Evolutionary conservation across 768 basidiomycete genomes (phyloP).

Genomic region (Gloeophyllum trabeum): DNA sequence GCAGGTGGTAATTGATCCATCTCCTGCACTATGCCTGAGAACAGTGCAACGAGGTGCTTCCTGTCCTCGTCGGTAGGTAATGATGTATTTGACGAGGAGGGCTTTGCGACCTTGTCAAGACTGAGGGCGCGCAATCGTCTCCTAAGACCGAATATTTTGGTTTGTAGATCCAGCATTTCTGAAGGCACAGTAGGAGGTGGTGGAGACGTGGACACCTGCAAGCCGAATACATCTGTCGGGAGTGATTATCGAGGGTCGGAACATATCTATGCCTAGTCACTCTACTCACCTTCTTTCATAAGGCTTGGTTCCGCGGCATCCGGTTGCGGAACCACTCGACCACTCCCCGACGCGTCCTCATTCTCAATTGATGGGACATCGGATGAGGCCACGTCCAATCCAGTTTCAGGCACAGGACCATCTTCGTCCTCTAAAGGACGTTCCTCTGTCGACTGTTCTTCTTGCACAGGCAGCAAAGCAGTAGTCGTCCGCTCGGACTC

Average conservation of each 20-base stretch:
- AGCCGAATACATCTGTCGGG: conserved; percentile 42
- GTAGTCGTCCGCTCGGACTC: not conserved
- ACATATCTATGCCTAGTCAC: too few species aligned
- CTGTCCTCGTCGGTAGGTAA: conserved; percentile 30
- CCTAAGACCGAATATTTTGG: conserved; percentile 39
- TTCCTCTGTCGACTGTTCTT: too few species aligned
- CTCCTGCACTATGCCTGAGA: conserved; percentile 34
- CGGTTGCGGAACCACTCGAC: too few species aligned
- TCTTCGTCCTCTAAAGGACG: too few species aligned
- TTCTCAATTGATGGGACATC: too few species aligned
- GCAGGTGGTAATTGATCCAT: conserved; percentile 33
- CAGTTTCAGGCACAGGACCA: too few species aligned
- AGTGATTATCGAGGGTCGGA: too few species aligned
- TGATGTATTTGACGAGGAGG: conserved; percentile 22
- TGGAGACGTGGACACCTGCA: conserved; percentile 23
- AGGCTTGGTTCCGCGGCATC: conserved; percentile 29
- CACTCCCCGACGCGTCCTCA: too few species aligned
- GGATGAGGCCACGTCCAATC: too few species aligned
- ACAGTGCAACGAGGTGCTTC: not conserved
- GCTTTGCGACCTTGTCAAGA: conserved; percentile 42
- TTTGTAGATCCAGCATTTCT: conserved; percentile 34
- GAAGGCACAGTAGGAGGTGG: conserved; percentile 18
- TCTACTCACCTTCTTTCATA: too few species aligned
- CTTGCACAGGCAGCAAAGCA: too few species aligned
- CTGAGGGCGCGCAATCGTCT: conserved; percentile 50